Evolutionary conservation across 768 basidiomycete genomes (phyloP), one percentile per base, ranked within the genome.

Genomic region (Galerina sulciceps): DNA sequence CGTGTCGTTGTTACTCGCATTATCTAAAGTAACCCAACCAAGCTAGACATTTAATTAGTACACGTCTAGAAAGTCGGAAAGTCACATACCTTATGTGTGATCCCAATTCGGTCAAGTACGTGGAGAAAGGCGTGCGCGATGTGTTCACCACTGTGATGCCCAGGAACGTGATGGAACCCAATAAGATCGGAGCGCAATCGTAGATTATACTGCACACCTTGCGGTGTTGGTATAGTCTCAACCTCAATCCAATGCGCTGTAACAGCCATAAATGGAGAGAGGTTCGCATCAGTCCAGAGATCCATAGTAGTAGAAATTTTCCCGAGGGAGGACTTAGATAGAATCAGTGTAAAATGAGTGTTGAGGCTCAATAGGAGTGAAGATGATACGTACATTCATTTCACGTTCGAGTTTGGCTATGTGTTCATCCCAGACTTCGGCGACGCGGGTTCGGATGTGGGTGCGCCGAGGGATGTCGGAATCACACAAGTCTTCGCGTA

Each of bases 181-280:
- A 76, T 71, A 0, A 79, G 65, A 11, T 69, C 70, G 0, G 72
- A 60, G 4, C 67, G 64, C 6, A 75, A 60, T 4, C 58, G 40
- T 10, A 74, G 65, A 3, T 62, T 61, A 6, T 63, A 47, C 23
- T 69, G 58, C 31, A 59, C n/a, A 46, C 73, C 66, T 20, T 53
- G 40, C 20, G 57, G 18, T 31, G 69, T 64, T 31, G 64, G 38
- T 8, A 67, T 45, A 6, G 56, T n/a, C 10, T 45, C 41, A 8
- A 51, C 58, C 47, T 75, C 38, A 41, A 77, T 68, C 73, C 72
- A 80, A 53, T 79, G 79, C 6, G 67, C 75, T 1, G 77, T 79
- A 0, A 78, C 69, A 11, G 73, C 79, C 75, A 79, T 76, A 60
- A 65, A 79, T 4, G 76, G 66, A 3, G 40, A 36, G 18, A 70